Evolutionary conservation across 1,139 yeast species (phyloP), one percentile per base, ranked within the genome.

Genomic region (Debaryomyces psychrophilus): DNA sequence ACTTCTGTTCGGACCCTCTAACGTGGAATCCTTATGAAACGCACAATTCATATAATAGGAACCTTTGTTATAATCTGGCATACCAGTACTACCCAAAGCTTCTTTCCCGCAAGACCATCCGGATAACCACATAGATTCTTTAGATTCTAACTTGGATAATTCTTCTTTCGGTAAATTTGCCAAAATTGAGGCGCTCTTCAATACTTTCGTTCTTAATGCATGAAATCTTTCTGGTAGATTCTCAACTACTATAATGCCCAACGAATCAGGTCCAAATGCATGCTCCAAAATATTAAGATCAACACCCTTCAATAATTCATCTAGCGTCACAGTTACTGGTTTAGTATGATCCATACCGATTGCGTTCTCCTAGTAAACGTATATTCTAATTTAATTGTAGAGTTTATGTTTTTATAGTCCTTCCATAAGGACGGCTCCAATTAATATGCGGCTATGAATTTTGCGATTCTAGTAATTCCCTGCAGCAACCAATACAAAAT

Each of bases 31-130:
- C 25, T 67, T 66, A 54, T 75, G 79, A 54, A 82, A 82, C 1
- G 83, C 77, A 63, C 87, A 82, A 55, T 83, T 83, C 44, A 79
- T 73, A 55, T 83, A 83, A 56, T 65, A 83, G 1, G 86, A 81
- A 3, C 87, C 88, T 54, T 83, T 83, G 45, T 73, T 66, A 40
- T 56, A 62, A 56, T 83, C 87, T 0, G 81, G 81, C 37, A 62
- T 58, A 1, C 72, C 76, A 3, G 64, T 56, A 5, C 51, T 42
- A 6, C 64, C 63, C 31, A 83, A 67, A 39, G 63, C 72, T 54
- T 83, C 87, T 47, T 76, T 77, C 0, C 87, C 87, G 40, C 81
- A 63, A n/a, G 87, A 81, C 87, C 87, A 83, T 0, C 87, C 88
- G 0, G 79, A 76, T 5, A 82, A 62, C 79, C 83, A 83, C 50